Conservation (phyloP, 139 green algal species). For the Coelastrella sp. region DNA sequence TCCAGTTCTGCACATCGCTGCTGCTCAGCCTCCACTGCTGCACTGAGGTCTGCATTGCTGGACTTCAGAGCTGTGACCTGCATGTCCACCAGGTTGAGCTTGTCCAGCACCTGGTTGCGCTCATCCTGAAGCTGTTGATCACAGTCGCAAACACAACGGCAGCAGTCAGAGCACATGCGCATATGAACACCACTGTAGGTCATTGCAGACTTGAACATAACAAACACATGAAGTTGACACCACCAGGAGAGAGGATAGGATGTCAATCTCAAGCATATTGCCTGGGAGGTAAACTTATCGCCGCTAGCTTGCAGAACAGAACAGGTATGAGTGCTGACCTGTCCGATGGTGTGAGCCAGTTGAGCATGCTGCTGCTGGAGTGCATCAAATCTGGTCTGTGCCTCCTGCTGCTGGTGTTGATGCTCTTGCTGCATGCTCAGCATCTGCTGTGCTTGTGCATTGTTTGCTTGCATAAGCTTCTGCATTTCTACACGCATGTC, state of each 20-base stretch:
- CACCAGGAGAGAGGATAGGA: too few relatives aligned
- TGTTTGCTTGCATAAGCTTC: slow-evolving; percentile 2
- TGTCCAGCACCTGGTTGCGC: slow-evolving; percentile 39
- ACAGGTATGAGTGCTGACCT: slow-evolving; percentile 5
- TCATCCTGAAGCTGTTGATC: slow-evolving; percentile 39
- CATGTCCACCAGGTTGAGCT: slow-evolving; percentile 35
- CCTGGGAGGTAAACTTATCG: too few relatives aligned
- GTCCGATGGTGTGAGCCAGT: not conserved
- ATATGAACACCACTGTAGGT: not conserved
- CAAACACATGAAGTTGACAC: too few relatives aligned
- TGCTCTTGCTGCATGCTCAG: not conserved
- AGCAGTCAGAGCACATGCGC: not conserved
- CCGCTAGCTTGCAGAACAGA: too few relatives aligned
- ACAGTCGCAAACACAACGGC: not conserved
- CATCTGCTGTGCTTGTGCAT: not conserved
- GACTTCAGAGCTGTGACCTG: slow-evolving; percentile 36
- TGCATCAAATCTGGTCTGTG: not conserved
- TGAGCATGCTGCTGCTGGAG: not conserved
- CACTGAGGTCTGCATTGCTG: slow-evolving; percentile 16
- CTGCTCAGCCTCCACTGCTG: slow-evolving; percentile 34
- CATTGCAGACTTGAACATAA: too few relatives aligned
- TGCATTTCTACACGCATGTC: not conserved
- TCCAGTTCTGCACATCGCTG: slow-evolving; percentile 2
- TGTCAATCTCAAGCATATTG: too few relatives aligned
- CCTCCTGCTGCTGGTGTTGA: not conserved